phyloP scores from a whole-genome alignment of 208 protist genomes.

The Lotmaria passim region DNA sequence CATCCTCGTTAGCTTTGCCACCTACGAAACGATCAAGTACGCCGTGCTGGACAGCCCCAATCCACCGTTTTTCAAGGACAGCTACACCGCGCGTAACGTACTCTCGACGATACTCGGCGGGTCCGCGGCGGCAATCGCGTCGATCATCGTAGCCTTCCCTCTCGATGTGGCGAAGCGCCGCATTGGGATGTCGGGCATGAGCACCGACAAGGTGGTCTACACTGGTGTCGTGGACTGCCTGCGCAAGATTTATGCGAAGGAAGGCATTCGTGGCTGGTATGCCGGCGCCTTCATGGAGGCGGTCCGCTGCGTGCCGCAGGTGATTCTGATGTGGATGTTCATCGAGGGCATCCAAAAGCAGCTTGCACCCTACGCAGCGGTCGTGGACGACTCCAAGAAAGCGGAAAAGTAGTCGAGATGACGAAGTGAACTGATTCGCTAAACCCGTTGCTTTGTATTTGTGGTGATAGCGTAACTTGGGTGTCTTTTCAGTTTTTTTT shows the following conservation, averaged over 20 bases:
- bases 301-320: constrained; percentile 86
- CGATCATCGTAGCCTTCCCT: constrained; percentile 77
- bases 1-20: constrained; percentile 87
- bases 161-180: constrained; percentile 89
- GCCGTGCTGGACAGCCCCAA: constrained; percentile 55
- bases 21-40: constrained; percentile 91
- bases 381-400: not conserved
- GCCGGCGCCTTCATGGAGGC: constrained; percentile 74
- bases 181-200: constrained; percentile 85
- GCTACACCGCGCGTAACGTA: constrained; percentile 43
- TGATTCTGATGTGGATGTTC: constrained; percentile 91
- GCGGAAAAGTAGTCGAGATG: not conserved
- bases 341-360: constrained; percentile 81
- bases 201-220: constrained; percentile 69
- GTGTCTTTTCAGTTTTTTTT: too few species aligned
- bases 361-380: constrained; percentile 33
- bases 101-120: constrained; percentile 75
- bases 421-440: too few species aligned
- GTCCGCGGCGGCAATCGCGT: constrained; percentile 67
- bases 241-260: constrained; percentile 57
- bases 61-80: constrained; percentile 54
- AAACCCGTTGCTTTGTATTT: too few species aligned
- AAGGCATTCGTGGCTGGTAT: constrained; percentile 84
- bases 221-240: constrained; percentile 73
- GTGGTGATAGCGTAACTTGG: too few species aligned